Base-by-base conservation (phyloP, 768 basidiomycete species). In the Naematelia encephala region DNA sequence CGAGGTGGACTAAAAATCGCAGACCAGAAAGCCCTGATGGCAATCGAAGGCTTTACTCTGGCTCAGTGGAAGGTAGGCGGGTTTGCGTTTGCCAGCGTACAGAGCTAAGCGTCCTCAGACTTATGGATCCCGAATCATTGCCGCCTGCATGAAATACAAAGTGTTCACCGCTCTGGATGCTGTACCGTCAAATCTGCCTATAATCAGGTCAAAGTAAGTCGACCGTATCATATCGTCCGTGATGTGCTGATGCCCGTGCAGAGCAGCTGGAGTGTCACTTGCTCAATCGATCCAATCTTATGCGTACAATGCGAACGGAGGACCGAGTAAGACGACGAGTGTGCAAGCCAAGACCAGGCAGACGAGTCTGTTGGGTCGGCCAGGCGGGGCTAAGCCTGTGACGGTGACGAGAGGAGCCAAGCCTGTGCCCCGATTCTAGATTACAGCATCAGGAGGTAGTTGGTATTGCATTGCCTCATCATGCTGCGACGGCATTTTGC, bases 51-150 rank as follows among this genome's bases (percentile, higher is more conserved):
- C 21, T 39, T 19, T 2, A 23, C 27, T 11, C 28, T 11, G 19
- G 28, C 23, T 29, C 16, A 51, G 12, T 27, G 21, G 22, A 51
- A 22, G 23, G 53, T 50, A 57, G 30, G 47, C 43, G 2, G 25
- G 28, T 8, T 16, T 8, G 16, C 34, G 47, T 42, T 23, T 23
- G 22, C 21, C 30, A 5, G 27, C 39, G 16, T 22, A 5, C 28
- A 67, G 69, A 62, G 27, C 42, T 49, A 51, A 30, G n/a, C 10
- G 51, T 59, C 2, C 54, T 72, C 5, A 55, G 48, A 13, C 27
- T 63, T 3, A 64, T 61, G 21, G 72, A 71, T 12, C 22, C 1
- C 52, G 53, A n/a, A 60, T 60, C 28, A 48, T 60, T 16, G 63
- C 51, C 5, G 46, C 51, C 39, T 56, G 53, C 19, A 44, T 59